phyloP scores from a whole-genome alignment of 495 filamentous ascomycete genomes.

The Neurospora africana region DNA sequence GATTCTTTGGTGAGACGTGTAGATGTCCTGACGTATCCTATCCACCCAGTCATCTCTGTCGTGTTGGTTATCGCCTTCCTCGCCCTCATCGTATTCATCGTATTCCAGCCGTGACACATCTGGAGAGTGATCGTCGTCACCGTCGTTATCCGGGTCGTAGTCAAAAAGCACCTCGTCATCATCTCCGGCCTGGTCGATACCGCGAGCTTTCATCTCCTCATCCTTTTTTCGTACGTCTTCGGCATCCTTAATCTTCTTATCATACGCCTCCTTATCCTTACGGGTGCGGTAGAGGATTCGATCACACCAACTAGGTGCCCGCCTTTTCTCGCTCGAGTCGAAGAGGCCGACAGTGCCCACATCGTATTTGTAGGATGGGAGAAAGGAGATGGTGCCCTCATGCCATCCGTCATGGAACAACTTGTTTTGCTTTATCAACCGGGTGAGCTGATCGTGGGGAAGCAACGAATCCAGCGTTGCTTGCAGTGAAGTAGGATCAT shows the following conservation, averaged over 20 bases:
- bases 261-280: constrained; percentile 57
- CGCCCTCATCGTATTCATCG: constrained; percentile 49
- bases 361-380: constrained; percentile 96
- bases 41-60: constrained; percentile 49
- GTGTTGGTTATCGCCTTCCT: constrained; percentile 31
- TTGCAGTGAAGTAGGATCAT: constrained; percentile 53
- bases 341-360: constrained; percentile 87
- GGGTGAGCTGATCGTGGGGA: constrained; percentile 77
- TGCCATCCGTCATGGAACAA: constrained; percentile 85
- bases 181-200: constrained; percentile 60
- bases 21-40: constrained; percentile 56
- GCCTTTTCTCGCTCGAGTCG: constrained; percentile 87
- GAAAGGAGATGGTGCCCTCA: constrained; percentile 78
- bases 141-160: constrained; percentile 76
- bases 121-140: constrained; percentile 25
- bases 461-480: constrained; percentile 78
- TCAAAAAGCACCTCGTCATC: constrained; percentile 85
- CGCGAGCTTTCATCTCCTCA: constrained; percentile 72
- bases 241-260: constrained; percentile 53
- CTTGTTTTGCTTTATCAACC: constrained; percentile 61
- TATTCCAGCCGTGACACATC: constrained; percentile 40
- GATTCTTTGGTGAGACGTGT: constrained; percentile 79
- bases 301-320: constrained; percentile 95
- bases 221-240: constrained; percentile 60
- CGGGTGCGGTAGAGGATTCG: constrained; percentile 81